Percentiles rank a stretch among this genome's conserved stretches.
phyloP scores from a whole-genome alignment of 2,329 filamentous ascomycete species.

The Fusarium verticillioides region DNA sequence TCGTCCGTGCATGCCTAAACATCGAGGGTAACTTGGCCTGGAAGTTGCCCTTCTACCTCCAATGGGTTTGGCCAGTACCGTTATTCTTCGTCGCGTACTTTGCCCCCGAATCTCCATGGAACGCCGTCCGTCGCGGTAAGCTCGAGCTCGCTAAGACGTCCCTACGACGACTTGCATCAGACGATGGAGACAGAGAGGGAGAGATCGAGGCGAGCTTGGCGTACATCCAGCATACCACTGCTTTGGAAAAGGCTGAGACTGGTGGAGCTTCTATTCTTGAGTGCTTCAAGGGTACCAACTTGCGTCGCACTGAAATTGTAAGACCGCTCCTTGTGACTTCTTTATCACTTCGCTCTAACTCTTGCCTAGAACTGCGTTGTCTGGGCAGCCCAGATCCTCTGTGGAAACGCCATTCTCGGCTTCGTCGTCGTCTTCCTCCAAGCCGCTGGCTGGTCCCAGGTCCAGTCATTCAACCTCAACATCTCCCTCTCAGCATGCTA shows the following conservation, averaged over 20 bases:
- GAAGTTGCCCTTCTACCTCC: slow-evolving; percentile 51
- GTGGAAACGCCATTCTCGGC: slow-evolving; percentile 49
- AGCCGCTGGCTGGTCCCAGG: slow-evolving; percentile 50
- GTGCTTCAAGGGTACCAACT: slow-evolving; percentile 57
- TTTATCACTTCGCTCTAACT: neutral
- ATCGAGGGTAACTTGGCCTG: slow-evolving; percentile 51
- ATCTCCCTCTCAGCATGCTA: slow-evolving; percentile 55
- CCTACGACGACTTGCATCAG: neutral
- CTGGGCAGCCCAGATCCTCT: slow-evolving; percentile 53
- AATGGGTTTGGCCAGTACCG: slow-evolving; percentile 49
- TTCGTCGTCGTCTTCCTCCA: slow-evolving; percentile 54
- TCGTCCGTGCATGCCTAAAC: slow-evolving; percentile 50
- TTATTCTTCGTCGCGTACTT: slow-evolving; percentile 45
- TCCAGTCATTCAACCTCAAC: slow-evolving; percentile 53
- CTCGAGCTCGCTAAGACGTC: slow-evolving; percentile 26
- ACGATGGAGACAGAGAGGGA: neutral
- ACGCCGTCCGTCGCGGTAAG: slow-evolving; percentile 46
- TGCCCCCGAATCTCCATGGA: slow-evolving; percentile 47
- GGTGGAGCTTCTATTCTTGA: slow-evolving; percentile 49
- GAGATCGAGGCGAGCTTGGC: neutral
- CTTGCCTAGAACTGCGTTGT: slow-evolving; percentile 48
- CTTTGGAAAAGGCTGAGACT: slow-evolving; percentile 51
- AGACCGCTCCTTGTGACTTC: neutral
- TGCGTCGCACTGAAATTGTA: slow-evolving; percentile 53
- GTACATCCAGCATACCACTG: neutral